Evolutionary conservation across 2,329 filamentous ascomycete species (phyloP).

Genomic region (Dothideomycetidae sp.): DNA sequence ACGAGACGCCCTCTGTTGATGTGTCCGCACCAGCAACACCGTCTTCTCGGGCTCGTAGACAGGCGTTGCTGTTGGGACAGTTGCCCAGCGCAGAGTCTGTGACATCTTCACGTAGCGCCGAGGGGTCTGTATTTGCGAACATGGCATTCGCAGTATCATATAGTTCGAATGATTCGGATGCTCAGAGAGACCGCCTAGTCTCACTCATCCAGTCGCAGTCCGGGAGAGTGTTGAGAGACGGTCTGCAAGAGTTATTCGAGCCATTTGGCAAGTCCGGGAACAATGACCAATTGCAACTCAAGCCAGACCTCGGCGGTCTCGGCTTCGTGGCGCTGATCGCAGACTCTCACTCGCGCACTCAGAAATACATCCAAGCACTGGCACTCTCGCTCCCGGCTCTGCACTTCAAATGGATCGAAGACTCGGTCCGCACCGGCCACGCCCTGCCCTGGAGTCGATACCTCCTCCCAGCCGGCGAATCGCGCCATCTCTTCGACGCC

Average conservation of each 20-base stretch:
- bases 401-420: conserved; percentile 63
- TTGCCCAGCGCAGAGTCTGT: conserved; percentile 9
- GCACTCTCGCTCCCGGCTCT: conserved; percentile 81
- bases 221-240: conserved; percentile 54
- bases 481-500: conserved; percentile 59
- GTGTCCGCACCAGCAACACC: conserved; percentile 33
- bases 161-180: conserved; percentile 32
- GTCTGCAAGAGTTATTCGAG: conserved; percentile 72
- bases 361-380: conserved; percentile 89
- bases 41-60: conserved; percentile 34
- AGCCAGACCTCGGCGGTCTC: conserved; percentile 35
- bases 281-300: conserved; percentile 28
- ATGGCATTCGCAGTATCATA: conserved; percentile 87
- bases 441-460: conserved; percentile 68
- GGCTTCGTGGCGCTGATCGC: conserved; percentile 79
- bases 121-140: conserved; percentile 48
- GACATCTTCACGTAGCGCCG: conserved; percentile 15
- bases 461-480: conserved; percentile 72
- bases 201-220: conserved; percentile 55
- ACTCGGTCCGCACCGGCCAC: conserved; percentile 48
- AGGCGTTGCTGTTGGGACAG: conserved; percentile 6
- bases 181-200: conserved; percentile 43
- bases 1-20: conserved; percentile 15
- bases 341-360: conserved; percentile 69
- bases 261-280: conserved; percentile 12